Conservation (phyloP, 805 yeast species). For the Metschnikowia santaceciliae region DNA sequence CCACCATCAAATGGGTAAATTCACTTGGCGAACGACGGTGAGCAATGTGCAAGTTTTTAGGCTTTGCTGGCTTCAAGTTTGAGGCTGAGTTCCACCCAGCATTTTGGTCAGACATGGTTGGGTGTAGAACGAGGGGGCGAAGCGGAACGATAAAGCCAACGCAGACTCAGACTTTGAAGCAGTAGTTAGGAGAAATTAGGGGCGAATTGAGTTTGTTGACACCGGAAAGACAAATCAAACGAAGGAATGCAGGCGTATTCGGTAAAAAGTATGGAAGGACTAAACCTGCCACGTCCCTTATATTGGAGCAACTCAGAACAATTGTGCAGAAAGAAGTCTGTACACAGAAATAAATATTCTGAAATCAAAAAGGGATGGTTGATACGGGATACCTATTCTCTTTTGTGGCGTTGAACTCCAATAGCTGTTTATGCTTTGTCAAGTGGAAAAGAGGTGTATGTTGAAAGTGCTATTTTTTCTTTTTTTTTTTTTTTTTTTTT, state of each 20-base stretch:
- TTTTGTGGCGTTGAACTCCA: not conserved
- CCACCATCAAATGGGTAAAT: slow-evolving; percentile 86
- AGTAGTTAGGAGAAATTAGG: not conserved
- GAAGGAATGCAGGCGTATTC: not conserved
- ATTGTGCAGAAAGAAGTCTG: not conserved
- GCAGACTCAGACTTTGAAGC: not conserved
- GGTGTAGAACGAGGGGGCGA: not conserved
- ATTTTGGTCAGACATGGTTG: slow-evolving; percentile 14
- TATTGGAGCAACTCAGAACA: not conserved
- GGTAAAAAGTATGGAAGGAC: not conserved
- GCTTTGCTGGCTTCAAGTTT: slow-evolving; percentile 15
- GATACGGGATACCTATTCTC: not conserved
- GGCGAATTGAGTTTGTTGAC: not conserved
- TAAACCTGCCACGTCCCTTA: slow-evolving; percentile 1
- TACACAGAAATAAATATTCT: not conserved
- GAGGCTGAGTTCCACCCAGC: slow-evolving; percentile 1
- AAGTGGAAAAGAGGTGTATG: slow-evolving; percentile 3
- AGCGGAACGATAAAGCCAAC: not conserved
- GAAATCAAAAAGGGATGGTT: not conserved
- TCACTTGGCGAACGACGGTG: slow-evolving; percentile 96
- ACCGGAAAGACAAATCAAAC: not conserved
- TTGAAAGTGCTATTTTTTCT: slow-evolving; percentile 4
- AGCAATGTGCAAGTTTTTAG: slow-evolving; percentile 73
- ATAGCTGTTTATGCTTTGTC: slow-evolving; percentile 1
- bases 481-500: slow-evolving; percentile 3